Base-by-base conservation (phyloP, 2,329 filamentous ascomycete genomes). In the Akanthomyces dipterigenus region DNA sequence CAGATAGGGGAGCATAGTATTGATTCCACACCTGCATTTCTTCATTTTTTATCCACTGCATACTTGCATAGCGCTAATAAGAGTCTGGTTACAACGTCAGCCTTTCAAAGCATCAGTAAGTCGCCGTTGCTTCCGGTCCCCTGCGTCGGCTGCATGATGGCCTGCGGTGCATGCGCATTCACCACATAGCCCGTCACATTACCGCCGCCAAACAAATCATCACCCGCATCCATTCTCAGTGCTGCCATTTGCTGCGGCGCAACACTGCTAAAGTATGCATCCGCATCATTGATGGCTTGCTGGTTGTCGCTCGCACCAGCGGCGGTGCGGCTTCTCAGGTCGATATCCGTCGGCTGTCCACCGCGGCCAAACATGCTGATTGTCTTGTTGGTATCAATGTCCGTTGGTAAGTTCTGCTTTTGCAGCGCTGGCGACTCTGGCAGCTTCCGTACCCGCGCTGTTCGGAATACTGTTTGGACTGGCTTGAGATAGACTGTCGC, bases 401-500 rank as follows among this genome's bases (percentile, higher is more conserved):
- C 69, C 20, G 80, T 81, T 1, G 83, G 82, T 0, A 90, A 74
- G 18, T 80, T 78, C 60, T 89, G 83, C 65, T 85, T 88, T 75
- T 97, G 95, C 43, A 99, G 79, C 0, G 93, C 93, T 0, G 93
- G 93, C 2, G 88, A 93, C 58, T 96, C 90, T 60, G 86, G 82
- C 2, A 99, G 81, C 61, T 87, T 87, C 24, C 91, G 84, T 1
- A 91, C 89, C 16, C 95, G 85, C 14, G 95, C 93, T 20, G 88
- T 88, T 62, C 95, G 88, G 81, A 99, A 99, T 11, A 99, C 95
- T 59, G 95, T 93, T 72, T 98, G 92, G 6, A 99, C 93, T 3
- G 95, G 95, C 74, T 99, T 99, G 55, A 99, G 85, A 74, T 99
- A 99, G 56, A 99, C 93, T 0, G 95, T 99, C 3, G 95, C 95